Base-by-base conservation (phyloP, 2,329 filamentous ascomycete species). In the Pseudogymnoascus sp. region DNA sequence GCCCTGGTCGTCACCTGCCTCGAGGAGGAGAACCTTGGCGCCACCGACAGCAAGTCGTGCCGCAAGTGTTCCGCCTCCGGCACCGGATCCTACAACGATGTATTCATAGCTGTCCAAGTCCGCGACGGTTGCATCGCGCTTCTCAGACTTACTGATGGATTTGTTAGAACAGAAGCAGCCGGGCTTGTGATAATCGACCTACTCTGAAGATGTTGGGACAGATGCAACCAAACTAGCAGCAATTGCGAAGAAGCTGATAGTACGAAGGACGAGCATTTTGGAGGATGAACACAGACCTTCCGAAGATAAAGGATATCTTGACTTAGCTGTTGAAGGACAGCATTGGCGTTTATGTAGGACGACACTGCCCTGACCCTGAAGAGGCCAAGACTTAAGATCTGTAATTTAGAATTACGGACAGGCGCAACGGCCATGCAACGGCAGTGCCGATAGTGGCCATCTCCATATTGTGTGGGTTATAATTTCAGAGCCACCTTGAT, bases 1-100 rank as follows among this genome's bases (percentile, higher is more conserved):
- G 22, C 75, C 77, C 64, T 81, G 75, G 64, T 83, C 79, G 63
- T 79, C 77, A 61, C 79, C 80, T 33, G 79, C 80, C 66, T 83
- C 80, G 28, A 83, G 75, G 4, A 83, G 73, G 22, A 82, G 74
- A 7, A 79, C 79, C 63, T 75, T 79, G 70, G 77, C 75, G 57
- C 79, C 79, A 38, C 76, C 77, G 39, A 78, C 73, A 14, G 79
- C 80, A 50, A 82, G 75, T 54, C 79, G 74, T 38, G 78, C 75
- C 36, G 80, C 78, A 8, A 81, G 68, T 36, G 79, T 78, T 43
- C 74, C 78, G 60, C 79, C 79, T 36, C 79, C 79, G n/a, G 79
- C 72, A 16, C 79, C 79, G 22, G 78, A 80, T 6, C 80, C 80
- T 22, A 82, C 78, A 8, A 83, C 73, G 16, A 82, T 74, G 70